Conservation (phyloP, 2,329 filamentous ascomycete species). For the Fusarium domesticum region DNA sequence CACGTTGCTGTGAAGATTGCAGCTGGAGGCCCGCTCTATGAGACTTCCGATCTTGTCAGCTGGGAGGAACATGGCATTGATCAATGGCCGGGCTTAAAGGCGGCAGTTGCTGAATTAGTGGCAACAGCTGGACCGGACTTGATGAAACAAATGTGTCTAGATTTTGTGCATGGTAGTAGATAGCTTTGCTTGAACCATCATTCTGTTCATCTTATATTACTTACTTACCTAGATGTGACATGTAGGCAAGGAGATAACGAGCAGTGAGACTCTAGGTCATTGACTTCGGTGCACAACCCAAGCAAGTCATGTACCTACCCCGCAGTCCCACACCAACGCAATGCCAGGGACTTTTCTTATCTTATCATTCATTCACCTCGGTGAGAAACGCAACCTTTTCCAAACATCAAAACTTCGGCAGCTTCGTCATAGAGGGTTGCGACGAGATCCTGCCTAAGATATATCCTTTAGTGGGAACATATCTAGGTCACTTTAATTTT, state of each 20-base stretch:
- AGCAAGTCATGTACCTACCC: too few species aligned
- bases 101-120: conserved; percentile 63
- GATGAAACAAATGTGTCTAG: conserved; percentile 55
- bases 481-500: not conserved
- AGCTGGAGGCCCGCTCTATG: conserved; percentile 36
- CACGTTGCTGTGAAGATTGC: conserved; percentile 54
- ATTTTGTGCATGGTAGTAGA: conserved; percentile 39
- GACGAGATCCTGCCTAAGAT: conserved; percentile 5
- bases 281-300: too few species aligned
- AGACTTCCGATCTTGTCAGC: conserved; percentile 50
- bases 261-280: too few species aligned
- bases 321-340: conserved; percentile 14
- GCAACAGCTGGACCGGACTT: conserved; percentile 63
- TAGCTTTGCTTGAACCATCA: not conserved
- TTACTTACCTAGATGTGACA: too few species aligned
- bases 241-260: too few species aligned
- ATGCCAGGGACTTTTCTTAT: conserved; percentile 25
- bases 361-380: conserved; percentile 37
- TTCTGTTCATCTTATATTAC: too few species aligned
- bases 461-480: not conserved
- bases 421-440: conserved; percentile 9
- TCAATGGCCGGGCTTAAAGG: conserved; percentile 53
- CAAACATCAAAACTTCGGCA: conserved; percentile 18
- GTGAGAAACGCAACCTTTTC: conserved; percentile 27
- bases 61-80: conserved; percentile 56